A percentile compares a stretch with the other conserved stretches of the same genome.
These are phyloP conservation scores for Drosera capensis DNA, from an alignment of 148 eudicot species.

Conservation along the genomic window DNA sequence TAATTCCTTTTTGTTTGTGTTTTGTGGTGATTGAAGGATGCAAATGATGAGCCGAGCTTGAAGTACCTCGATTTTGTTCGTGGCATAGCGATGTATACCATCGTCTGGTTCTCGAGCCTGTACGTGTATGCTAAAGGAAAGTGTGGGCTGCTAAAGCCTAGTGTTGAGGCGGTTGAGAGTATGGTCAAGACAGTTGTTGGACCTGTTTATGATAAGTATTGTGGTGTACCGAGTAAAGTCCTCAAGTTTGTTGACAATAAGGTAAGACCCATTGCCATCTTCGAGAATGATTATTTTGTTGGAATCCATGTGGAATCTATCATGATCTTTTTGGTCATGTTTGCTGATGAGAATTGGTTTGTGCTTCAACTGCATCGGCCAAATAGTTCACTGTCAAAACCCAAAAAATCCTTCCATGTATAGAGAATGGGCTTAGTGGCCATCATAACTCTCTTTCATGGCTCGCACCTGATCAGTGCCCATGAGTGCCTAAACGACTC, in stretches of 20 bases:
- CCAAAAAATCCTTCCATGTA: too few species aligned
- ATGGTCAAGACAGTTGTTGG: slow-evolving; percentile 84
- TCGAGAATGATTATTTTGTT: neutral
- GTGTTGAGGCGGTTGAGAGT: slow-evolving; percentile 80
- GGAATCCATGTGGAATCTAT: neutral
- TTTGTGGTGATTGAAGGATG: slow-evolving; percentile 15
- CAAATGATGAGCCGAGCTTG: slow-evolving; percentile 43
- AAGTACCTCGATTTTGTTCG: slow-evolving; percentile 80
- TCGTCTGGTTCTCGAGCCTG: slow-evolving; percentile 46
- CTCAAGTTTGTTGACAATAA: slow-evolving; percentile 87
- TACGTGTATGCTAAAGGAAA: slow-evolving; percentile 81
- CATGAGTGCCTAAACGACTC: too few species aligned
- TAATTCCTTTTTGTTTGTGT: neutral
- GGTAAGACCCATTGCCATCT: slow-evolving; percentile 22
- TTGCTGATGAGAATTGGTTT: too few species aligned
- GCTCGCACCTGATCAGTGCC: too few species aligned
- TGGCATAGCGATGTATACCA: slow-evolving; percentile 40
- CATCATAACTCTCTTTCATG: too few species aligned
- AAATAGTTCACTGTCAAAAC: too few species aligned
- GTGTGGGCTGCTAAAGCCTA: slow-evolving; percentile 76
- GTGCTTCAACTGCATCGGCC: too few species aligned
- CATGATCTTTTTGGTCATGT: neutral
- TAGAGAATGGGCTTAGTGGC: too few species aligned
- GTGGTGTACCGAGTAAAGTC: slow-evolving; percentile 58
- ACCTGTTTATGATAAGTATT: slow-evolving; percentile 69